These are phyloP conservation scores for Coemansia sp. DNA, from an alignment of 192 early-diverging fungal species.

Conservation along the genomic window DNA sequence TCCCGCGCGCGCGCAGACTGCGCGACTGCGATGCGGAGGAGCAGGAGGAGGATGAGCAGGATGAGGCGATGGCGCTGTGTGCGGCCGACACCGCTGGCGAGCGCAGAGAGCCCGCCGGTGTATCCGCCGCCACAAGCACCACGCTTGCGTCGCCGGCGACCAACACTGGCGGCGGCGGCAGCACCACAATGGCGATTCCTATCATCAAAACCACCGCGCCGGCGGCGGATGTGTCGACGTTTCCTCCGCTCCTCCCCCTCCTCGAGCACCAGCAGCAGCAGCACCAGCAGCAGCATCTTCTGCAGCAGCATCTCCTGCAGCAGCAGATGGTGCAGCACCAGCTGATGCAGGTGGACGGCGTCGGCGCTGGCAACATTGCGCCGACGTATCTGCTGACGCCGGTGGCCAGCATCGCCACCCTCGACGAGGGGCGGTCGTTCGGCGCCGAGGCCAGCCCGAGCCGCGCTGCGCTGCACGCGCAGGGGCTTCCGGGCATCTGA, in stretches of 20 bases:
- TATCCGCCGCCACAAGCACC: background rate
- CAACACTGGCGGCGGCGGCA: background rate
- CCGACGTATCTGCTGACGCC: constrained; percentile 4
- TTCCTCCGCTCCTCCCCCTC: background rate
- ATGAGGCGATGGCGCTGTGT: background rate
- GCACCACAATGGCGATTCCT: background rate
- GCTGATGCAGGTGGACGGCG: background rate
- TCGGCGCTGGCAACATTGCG: background rate
- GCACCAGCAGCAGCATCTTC: background rate
- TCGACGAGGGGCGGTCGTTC: background rate
- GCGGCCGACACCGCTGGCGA: background rate
- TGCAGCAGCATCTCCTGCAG: background rate
- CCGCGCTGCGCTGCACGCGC: background rate
- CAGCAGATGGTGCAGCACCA: background rate
- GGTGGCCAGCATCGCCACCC: background rate
- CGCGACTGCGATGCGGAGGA: background rate
- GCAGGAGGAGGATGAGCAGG: no score
- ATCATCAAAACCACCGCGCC: no score
- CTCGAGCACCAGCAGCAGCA: background rate
- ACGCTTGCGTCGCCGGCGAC: background rate
- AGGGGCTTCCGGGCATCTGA: background rate
- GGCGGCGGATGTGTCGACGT: background rate
- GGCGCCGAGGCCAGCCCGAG: background rate
- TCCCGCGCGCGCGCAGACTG: background rate
- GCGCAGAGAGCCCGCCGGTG: background rate